These are phyloP conservation scores for Thielaviopsis euricoi DNA, from an alignment of 2,329 filamentous ascomycete species.

Conservation along the genomic window DNA sequence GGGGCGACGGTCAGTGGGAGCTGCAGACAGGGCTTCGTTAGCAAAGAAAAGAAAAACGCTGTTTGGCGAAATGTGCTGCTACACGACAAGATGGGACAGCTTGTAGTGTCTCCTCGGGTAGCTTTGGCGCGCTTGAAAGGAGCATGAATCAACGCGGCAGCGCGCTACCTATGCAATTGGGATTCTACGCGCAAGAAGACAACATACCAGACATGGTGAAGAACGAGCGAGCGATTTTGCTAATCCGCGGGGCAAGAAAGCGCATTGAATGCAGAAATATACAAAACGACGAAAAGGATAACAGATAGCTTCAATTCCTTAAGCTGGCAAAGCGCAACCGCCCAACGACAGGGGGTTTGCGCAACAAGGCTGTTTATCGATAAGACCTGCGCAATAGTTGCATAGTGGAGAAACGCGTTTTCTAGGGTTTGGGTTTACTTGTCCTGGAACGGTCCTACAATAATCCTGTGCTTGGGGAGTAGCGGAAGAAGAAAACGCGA, in stretches of 20 bases:
- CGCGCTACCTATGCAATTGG: neutral
- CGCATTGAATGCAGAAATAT: slow-evolving; percentile 2
- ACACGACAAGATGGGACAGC: neutral
- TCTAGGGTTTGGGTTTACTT: no score
- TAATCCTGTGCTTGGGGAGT: no score
- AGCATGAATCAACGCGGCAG: neutral
- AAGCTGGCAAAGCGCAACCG: no score
- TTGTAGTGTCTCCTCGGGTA: neutral
- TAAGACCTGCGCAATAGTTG: no score
- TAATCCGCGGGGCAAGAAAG: slow-evolving; percentile 3
- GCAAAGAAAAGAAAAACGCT: no score
- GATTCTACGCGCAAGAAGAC: neutral
- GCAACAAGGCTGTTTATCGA: no score
- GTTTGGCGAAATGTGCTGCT: no score
- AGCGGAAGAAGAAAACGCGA: no score
- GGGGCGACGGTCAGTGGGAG: slow-evolving; percentile 38
- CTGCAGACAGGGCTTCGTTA: neutral
- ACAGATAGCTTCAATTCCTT: no score
- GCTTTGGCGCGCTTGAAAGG: neutral
- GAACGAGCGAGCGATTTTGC: slow-evolving; percentile 3
- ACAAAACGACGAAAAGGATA: neutral
- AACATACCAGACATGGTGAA: slow-evolving; percentile 10
- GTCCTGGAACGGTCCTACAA: no score
- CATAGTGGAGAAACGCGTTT: no score
- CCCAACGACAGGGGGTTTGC: no score